Evolutionary conservation across 306 rosid genomes (phyloP).

Genomic region (Vigna hirtella): DNA sequence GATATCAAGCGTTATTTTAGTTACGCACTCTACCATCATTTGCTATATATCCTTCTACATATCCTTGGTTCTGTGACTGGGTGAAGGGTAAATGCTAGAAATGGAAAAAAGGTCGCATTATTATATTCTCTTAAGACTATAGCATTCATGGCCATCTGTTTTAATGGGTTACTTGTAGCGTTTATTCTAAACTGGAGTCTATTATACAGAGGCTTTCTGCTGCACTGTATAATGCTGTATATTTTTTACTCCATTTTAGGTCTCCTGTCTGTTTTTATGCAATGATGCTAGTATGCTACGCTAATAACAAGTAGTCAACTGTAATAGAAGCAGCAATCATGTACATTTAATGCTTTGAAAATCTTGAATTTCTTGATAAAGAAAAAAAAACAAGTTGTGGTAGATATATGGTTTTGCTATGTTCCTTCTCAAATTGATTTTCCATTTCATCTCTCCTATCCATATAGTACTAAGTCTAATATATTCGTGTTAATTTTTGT

Average conservation of each 20-base stretch:
- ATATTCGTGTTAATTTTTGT: constrained; percentile 19
- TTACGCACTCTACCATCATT: not conserved
- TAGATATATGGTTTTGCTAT: constrained; percentile 18
- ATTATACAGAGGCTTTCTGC: not conserved
- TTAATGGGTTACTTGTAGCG: not conserved
- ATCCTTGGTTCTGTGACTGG: not conserved
- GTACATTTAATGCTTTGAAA: constrained; percentile 21
- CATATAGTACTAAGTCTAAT: constrained; percentile 5
- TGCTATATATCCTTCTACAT: not conserved
- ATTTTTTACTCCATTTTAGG: constrained; percentile 1
- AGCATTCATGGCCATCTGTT: not conserved
- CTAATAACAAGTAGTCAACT: not conserved
- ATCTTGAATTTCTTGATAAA: constrained; percentile 12
- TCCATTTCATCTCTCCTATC: too few relatives aligned
- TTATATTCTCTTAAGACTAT: constrained; percentile 15
- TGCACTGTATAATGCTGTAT: not conserved
- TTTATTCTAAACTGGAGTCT: constrained; percentile 8
- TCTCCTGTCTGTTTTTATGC: constrained; percentile 11
- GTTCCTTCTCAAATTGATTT: constrained; percentile 27
- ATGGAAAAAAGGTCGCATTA: not conserved
- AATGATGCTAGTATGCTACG: constrained; percentile 19
- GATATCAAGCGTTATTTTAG: constrained; percentile 1
- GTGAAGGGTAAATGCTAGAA: constrained; percentile 10
- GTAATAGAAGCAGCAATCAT: not conserved
- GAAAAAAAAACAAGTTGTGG: constrained; percentile 23